phyloP scores from a whole-genome alignment of 306 rosid genomes.

The Begonia fuchsioides region DNA sequence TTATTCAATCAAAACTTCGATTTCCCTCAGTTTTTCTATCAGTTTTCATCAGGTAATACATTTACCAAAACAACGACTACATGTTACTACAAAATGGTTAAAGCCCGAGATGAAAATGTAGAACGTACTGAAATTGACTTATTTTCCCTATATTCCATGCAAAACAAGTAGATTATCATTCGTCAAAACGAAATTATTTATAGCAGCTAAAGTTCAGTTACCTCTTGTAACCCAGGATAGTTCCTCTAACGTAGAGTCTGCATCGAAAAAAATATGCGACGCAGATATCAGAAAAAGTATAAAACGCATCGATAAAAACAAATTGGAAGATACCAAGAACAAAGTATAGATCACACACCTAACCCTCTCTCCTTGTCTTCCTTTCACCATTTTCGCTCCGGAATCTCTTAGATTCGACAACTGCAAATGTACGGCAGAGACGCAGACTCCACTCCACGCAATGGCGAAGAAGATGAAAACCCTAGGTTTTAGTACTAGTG shows the following conservation, averaged over 20 bases:
- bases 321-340: too few species aligned
- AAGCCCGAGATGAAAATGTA: too few species aligned
- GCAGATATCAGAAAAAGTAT: background rate
- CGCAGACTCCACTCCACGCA: background rate
- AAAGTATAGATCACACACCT: constrained; percentile 25
- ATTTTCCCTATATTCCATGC: too few species aligned
- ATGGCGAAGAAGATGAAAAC: background rate
- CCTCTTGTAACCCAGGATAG: constrained; percentile 92
- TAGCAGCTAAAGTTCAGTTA: constrained; percentile 6
- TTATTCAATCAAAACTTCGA: too few species aligned
- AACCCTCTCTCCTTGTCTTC: constrained; percentile 79
- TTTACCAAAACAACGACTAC: too few species aligned
- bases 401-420: background rate
- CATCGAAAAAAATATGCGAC: background rate
- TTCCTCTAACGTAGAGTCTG: constrained; percentile 77
- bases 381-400: constrained; percentile 57
- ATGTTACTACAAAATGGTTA: too few species aligned
- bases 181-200: too few species aligned
- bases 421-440: constrained; percentile 1
- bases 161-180: too few species aligned
- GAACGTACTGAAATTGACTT: too few species aligned
- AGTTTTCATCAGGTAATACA: too few species aligned
- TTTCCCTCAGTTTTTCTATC: too few species aligned
- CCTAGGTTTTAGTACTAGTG: background rate
- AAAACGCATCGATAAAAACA: background rate